Percentiles rank a stretch among this genome's conserved stretches.
Evolutionary conservation across 1,284 basidiomycete genomes (phyloP).

Genomic region (Cronartium ribicola): DNA sequence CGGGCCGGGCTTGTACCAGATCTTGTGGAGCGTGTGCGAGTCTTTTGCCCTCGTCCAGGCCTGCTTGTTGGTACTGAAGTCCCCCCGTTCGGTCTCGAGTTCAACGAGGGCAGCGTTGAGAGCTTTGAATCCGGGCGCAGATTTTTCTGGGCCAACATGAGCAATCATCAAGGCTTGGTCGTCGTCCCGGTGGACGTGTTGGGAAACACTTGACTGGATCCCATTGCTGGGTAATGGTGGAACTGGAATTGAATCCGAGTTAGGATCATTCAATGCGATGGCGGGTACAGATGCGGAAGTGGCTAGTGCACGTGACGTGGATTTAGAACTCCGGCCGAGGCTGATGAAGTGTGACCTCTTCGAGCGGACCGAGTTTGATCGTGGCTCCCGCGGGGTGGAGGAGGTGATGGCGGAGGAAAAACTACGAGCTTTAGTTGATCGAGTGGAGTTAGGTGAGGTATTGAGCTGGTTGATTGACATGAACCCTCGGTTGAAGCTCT

Average conservation of each 20-base stretch:
- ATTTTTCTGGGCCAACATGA: slow-evolving; percentile 17
- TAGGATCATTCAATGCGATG: slow-evolving; percentile 1
- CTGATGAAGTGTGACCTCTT: slow-evolving; percentile 41
- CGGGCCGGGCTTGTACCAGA: slow-evolving; percentile 15
- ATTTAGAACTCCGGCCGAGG: slow-evolving; percentile 26
- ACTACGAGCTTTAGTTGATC: slow-evolving; percentile 8
- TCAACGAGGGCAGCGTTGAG: slow-evolving; percentile 5
- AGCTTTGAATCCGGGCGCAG: slow-evolving; percentile 10
- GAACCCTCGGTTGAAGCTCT: slow-evolving; percentile 43
- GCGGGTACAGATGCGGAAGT: slow-evolving; percentile 15
- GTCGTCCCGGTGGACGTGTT: slow-evolving; percentile 1
- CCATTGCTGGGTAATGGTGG: not conserved
- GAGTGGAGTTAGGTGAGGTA: slow-evolving; percentile 14
- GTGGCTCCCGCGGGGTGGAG: slow-evolving; percentile 42
- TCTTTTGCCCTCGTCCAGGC: slow-evolving; percentile 14
- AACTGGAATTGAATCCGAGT: not conserved
- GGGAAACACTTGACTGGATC: not conserved
- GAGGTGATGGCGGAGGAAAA: slow-evolving; percentile 17
- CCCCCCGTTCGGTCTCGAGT: slow-evolving; percentile 14
- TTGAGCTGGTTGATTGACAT: slow-evolving; percentile 43
- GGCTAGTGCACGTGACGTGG: slow-evolving; percentile 7
- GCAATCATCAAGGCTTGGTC: slow-evolving; percentile 1
- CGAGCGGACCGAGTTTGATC: slow-evolving; percentile 29
- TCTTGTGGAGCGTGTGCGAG: slow-evolving; percentile 5
- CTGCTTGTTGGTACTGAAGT: slow-evolving; percentile 7